Percentiles rank a stretch among this genome's conserved stretches.
Conservation (phyloP, 2,329 filamentous ascomycete genomes). For the Penicillium occitanis region DNA sequence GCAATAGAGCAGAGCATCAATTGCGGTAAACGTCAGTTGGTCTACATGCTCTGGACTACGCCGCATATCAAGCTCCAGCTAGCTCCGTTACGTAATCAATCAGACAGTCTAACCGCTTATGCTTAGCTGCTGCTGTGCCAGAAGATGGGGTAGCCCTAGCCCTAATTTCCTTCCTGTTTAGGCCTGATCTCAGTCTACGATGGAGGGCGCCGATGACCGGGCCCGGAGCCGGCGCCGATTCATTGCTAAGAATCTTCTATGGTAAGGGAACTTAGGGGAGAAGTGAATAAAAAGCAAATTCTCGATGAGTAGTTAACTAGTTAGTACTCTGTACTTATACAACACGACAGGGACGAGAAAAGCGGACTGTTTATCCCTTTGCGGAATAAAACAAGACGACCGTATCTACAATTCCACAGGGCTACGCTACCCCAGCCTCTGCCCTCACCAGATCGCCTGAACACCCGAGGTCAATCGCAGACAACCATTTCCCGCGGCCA, state of each 20-base stretch:
- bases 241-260: not conserved
- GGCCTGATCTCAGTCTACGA: not conserved
- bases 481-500: constrained; percentile 20
- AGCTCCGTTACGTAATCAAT: constrained; percentile 9
- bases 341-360: not conserved
- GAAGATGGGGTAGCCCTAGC: constrained; percentile 1
- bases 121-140: not conserved
- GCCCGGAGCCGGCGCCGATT: constrained; percentile 7
- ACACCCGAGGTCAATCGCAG: constrained; percentile 1
- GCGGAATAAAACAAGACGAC: not conserved
- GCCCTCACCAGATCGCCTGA: not conserved
- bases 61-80: constrained; percentile 3
- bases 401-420: not conserved
- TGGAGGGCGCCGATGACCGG: constrained; percentile 17
- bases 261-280: not conserved
- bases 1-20: not conserved
- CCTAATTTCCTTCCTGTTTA: not conserved
- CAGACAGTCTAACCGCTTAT: not conserved
- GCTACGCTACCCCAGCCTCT: not conserved
- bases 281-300: constrained; percentile 2
- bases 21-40: not conserved
- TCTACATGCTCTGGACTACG: not conserved
- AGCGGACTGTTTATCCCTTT: not conserved
- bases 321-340: not conserved
- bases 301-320: not conserved